Conservation (phyloP, 2,329 filamentous ascomycete genomes). For the Passalora sequoiae region DNA sequence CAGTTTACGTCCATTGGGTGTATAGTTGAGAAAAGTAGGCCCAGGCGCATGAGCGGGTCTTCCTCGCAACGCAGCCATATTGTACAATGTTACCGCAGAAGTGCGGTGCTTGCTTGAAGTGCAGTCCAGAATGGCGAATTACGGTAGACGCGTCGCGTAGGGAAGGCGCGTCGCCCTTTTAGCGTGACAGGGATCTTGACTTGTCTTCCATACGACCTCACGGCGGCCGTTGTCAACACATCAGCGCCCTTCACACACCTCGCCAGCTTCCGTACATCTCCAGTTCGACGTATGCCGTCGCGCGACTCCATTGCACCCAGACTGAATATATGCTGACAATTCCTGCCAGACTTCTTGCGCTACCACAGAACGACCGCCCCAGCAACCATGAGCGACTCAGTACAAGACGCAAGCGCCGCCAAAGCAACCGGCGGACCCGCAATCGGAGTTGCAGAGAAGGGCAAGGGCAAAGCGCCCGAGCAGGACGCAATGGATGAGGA, state of each 20-base stretch:
- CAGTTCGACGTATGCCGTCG: too few species aligned
- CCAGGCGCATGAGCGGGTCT: constrained; percentile 73
- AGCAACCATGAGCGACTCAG: constrained; percentile 27
- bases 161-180: too few species aligned
- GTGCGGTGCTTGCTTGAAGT: too few species aligned
- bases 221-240: too few species aligned
- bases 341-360: neutral
- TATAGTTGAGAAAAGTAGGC: constrained; percentile 81
- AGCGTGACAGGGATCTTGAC: too few species aligned
- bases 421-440: constrained; percentile 33
- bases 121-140: too few species aligned
- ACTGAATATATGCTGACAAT: neutral
- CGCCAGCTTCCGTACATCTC: too few species aligned
- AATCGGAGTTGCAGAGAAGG: constrained; percentile 57
- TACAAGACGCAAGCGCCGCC: constrained; percentile 21
- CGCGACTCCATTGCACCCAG: neutral
- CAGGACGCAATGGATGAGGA: constrained; percentile 48
- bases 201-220: too few species aligned
- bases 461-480: constrained; percentile 76
- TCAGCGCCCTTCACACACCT: too few species aligned
- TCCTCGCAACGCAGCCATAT: constrained; percentile 48
- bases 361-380: neutral
- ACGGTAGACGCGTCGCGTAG: too few species aligned
- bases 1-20: constrained; percentile 76
- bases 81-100: constrained; percentile 4